Evolutionary conservation across 2,329 filamentous ascomycete species (phyloP).

Genomic region (Pseudogymnoascus sp.): DNA sequence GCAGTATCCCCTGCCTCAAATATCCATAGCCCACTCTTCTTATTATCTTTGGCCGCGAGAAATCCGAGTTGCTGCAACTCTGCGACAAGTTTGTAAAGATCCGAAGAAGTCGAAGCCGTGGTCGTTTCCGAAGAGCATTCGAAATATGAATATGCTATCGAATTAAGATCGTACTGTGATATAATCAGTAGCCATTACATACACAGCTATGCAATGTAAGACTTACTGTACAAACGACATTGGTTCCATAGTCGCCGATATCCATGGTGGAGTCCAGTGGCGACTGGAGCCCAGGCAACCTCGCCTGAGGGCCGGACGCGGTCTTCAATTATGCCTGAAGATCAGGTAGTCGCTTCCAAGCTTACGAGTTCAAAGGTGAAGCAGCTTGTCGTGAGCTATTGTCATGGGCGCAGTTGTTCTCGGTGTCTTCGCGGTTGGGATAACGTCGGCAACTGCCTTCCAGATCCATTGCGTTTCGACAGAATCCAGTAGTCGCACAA

Average conservation of each 20-base stretch:
- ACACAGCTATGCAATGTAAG: conserved; percentile 8
- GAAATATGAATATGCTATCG: conserved; percentile 28
- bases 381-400: not conserved
- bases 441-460: not conserved
- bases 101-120: conserved; percentile 11
- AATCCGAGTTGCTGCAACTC: conserved; percentile 17
- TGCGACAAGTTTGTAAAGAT: conserved; percentile 23
- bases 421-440: not conserved
- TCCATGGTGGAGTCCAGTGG: conserved; percentile 25
- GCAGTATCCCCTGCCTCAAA: not conserved
- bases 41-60: conserved; percentile 1
- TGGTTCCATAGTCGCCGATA: conserved; percentile 28
- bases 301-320: not conserved
- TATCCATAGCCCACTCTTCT: conserved; percentile 8
- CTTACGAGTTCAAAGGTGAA: not conserved
- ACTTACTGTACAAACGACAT: conserved; percentile 29
- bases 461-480: not conserved
- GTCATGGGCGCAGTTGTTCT: conserved; percentile 4
- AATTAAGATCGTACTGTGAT: conserved; percentile 25
- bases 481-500: not conserved
- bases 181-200: not conserved
- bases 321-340: not conserved
- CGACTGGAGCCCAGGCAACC: not conserved
- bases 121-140: conserved; percentile 16
- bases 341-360: not conserved